Evolutionary conservation across 2,329 filamentous ascomycete genomes (phyloP).

Genomic region (Teratosphaeria nubilosa): DNA sequence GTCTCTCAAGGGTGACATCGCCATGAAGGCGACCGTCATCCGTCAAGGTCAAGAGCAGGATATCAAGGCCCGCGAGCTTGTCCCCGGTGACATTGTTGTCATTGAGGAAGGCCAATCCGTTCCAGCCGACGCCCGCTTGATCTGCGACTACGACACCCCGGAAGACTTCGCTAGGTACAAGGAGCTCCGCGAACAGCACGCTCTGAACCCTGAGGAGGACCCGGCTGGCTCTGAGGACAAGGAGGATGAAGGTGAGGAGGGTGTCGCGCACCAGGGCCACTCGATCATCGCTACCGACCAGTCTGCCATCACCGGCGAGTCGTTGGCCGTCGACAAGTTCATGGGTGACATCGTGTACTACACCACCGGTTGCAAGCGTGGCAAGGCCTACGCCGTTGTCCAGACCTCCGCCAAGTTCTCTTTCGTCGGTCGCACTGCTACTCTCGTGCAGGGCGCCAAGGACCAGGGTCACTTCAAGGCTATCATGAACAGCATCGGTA

Average conservation of each 20-base stretch:
- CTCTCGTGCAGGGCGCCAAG: constrained; percentile 63
- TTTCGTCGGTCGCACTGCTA: constrained; percentile 67
- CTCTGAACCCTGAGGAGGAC: constrained; percentile 46
- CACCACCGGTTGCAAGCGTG: constrained; percentile 72
- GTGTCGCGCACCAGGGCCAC: constrained; percentile 53
- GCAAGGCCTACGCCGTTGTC: constrained; percentile 62
- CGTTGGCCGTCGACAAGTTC: constrained; percentile 68
- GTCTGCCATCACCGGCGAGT: constrained; percentile 73
- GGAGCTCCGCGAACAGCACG: constrained; percentile 48
- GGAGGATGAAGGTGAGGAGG: constrained; percentile 50
- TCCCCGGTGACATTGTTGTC: constrained; percentile 65
- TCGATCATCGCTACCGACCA: constrained; percentile 64
- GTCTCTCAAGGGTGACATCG: constrained; percentile 66
- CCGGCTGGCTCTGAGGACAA: constrained; percentile 51
- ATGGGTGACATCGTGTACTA: constrained; percentile 69
- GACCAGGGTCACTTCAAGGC: constrained; percentile 73
- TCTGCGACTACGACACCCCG: constrained; percentile 60
- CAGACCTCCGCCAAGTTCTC: constrained; percentile 59
- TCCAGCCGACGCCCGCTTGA: constrained; percentile 59
- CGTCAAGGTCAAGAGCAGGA: constrained; percentile 58
- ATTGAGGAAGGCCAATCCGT: constrained; percentile 63
- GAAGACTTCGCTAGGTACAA: constrained; percentile 59
- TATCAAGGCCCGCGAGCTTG: constrained; percentile 63
- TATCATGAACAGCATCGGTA: constrained; percentile 75
- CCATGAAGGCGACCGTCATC: constrained; percentile 60